Base-by-base conservation (phyloP, 2,329 filamentous ascomycete genomes). In the Colletotrichum karsti region DNA sequence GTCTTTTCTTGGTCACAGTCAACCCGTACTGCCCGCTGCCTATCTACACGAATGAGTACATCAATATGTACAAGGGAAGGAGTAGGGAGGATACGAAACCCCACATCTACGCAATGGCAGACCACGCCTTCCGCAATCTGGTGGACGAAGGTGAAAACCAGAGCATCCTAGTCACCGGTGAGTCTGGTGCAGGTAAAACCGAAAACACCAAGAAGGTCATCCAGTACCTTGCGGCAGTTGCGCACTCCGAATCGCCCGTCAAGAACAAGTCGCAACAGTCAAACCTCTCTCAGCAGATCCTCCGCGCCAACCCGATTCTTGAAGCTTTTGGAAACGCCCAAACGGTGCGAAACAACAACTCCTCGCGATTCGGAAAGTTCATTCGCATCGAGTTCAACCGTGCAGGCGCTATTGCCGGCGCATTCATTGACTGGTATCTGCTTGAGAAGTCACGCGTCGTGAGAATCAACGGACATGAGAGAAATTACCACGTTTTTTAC, bases 171-270 rank as follows among this genome's bases (percentile, higher is more conserved):
- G 97, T 99, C 22, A 99, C 96, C 3, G 96, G 96, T 80, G 96
- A 99, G 82, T 99, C 96, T 18, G 96, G 96, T 77, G 96, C 96
- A 35, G 96, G 96, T 73, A 99, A 99, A 83, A 99, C 96, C 0
- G 96, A 99, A 78, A 99, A 99, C 77, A 99, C 96, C 15, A 99
- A 99, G 78, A 99, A 99, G 79, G 96, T 99, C 73, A 99, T 99
- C 62, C 97, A 99, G 75, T 99, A 99, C 76, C 89, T 99, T 46
- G 96, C 96, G 13, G 94, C 96, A 2, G 96, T 99, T 50, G 96
- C 96, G 9, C 92, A 93, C 44, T 90, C 93, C 0, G 95, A 98
- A 67, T 90, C 91, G 0, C 87, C 91, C 2, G 77, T 87, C 79
- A 82, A 91, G 84, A 81, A 85, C 82, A 81, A 91, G 83, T 77